A percentile compares a stretch with the other conserved stretches of the same genome.
phyloP scores from a whole-genome alignment of 163 green algal genomes.

The Scenedesmus sp. region DNA sequence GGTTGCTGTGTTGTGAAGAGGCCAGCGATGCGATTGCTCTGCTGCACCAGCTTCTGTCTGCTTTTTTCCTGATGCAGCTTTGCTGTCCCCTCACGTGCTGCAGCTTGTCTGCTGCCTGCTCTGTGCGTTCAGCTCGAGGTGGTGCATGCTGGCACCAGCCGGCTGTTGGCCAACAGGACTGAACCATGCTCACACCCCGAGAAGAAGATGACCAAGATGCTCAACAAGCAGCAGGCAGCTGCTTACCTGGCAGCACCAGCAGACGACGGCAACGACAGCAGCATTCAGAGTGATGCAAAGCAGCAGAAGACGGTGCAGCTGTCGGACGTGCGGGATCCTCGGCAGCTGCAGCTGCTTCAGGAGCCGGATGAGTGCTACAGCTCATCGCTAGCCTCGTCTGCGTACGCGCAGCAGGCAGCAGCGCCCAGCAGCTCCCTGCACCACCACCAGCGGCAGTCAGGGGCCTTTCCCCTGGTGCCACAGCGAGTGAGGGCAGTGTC shows the following conservation, averaged over 20 bases:
- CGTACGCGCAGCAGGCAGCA: neutral
- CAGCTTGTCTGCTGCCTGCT: neutral
- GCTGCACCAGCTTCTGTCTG: neutral
- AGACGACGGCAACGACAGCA: neutral
- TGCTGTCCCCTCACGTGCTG: neutral
- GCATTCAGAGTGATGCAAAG: neutral
- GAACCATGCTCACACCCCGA: neutral
- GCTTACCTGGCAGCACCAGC: constrained; percentile 37
- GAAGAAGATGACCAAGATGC: constrained; percentile 28
- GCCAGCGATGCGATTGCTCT: neutral
- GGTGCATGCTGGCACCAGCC: constrained; percentile 39
- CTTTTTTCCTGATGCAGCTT: neutral
- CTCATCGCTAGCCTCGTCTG: neutral
- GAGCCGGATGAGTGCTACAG: neutral
- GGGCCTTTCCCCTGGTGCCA: neutral
- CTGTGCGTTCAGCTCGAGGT: constrained; percentile 44
- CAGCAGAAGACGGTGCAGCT: constrained; percentile 29
- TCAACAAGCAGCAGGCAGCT: constrained; percentile 30
- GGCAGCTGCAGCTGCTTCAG: constrained; percentile 16
- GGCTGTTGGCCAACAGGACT: constrained; percentile 29
- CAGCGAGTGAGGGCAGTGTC: neutral
- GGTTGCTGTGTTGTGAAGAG: neutral
- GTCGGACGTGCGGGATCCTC: neutral
- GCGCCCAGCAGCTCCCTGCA: neutral
- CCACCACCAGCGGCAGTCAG: neutral